Evolutionary conservation across 1,139 yeast genomes (phyloP).

Genomic region (Yarrowia galli): DNA sequence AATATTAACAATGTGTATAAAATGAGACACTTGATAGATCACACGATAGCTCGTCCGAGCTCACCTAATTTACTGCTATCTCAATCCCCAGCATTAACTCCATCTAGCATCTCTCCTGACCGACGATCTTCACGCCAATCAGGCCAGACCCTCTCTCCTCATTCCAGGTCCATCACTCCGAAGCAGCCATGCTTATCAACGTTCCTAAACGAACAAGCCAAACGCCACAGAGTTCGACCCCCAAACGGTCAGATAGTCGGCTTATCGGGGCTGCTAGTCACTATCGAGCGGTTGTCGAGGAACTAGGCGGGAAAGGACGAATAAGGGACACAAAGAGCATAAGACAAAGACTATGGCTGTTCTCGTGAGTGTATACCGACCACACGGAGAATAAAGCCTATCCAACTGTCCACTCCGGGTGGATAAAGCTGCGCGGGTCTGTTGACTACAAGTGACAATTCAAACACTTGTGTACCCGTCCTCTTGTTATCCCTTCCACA

Average conservation of each 20-base stretch:
- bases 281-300: not conserved
- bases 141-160: not conserved
- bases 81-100: not conserved
- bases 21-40: no score
- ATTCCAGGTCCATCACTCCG: not conserved
- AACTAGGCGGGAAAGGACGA: not conserved
- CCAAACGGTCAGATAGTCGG: not conserved
- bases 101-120: not conserved
- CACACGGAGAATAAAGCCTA: no score
- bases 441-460: not conserved
- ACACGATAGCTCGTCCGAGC: no score
- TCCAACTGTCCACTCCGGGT: not conserved
- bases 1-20: no score
- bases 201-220: not conserved
- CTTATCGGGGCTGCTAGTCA: not conserved
- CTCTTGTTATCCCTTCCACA: constrained; percentile 7
- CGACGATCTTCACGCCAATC: constrained; percentile 4
- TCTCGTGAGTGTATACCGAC: no score
- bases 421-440: not conserved
- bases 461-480: no score
- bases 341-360: not conserved
- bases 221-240: not conserved
- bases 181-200: constrained; percentile 33
- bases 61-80: no score
- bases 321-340: not conserved